A percentile compares a stretch with the other conserved stretches of the same genome.
phyloP scores from a whole-genome alignment of 306 rosid species.

The Lathyrus oleraceus region DNA sequence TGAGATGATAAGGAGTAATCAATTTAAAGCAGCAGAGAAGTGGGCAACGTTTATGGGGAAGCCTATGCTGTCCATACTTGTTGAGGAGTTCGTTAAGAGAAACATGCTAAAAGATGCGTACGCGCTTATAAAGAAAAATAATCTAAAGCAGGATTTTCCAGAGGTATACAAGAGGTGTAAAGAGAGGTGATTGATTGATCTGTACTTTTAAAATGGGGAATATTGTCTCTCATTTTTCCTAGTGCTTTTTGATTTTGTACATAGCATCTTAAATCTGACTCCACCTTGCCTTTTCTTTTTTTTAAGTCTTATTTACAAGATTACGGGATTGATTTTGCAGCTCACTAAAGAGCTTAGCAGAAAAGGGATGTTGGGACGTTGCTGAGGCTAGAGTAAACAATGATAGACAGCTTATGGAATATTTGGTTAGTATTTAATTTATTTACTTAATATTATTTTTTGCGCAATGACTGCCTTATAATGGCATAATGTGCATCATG shows the following conservation, averaged over 20 bases:
- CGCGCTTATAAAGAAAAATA: constrained; percentile 68
- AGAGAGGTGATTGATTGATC: constrained; percentile 65
- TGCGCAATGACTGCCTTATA: constrained; percentile 27
- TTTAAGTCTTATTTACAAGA: constrained; percentile 29
- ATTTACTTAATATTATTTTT: background rate
- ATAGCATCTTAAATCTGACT: constrained; percentile 26
- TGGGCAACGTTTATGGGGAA: constrained; percentile 93
- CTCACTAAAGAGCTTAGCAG: constrained; percentile 79
- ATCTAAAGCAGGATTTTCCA: constrained; percentile 76
- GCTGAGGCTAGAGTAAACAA: constrained; percentile 79
- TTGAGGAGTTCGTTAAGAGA: constrained; percentile 57
- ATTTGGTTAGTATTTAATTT: constrained; percentile 63
- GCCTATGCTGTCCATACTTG: constrained; percentile 68
- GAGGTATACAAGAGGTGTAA: constrained; percentile 73
- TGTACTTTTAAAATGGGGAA: constrained; percentile 14
- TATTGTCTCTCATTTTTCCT: constrained; percentile 18
- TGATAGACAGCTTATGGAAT: constrained; percentile 81
- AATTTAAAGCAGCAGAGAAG: constrained; percentile 92
- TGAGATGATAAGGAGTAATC: constrained; percentile 62
- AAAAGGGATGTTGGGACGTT: constrained; percentile 98
- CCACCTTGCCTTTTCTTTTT: background rate
- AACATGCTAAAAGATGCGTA: constrained; percentile 80
- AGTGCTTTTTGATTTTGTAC: constrained; percentile 32
- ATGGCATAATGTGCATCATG: background rate
- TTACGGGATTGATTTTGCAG: constrained; percentile 48